Evolutionary conservation across 495 filamentous ascomycete genomes (phyloP), one percentile per base, ranked within the genome.

Genomic region (Neurospora sp.): DNA sequence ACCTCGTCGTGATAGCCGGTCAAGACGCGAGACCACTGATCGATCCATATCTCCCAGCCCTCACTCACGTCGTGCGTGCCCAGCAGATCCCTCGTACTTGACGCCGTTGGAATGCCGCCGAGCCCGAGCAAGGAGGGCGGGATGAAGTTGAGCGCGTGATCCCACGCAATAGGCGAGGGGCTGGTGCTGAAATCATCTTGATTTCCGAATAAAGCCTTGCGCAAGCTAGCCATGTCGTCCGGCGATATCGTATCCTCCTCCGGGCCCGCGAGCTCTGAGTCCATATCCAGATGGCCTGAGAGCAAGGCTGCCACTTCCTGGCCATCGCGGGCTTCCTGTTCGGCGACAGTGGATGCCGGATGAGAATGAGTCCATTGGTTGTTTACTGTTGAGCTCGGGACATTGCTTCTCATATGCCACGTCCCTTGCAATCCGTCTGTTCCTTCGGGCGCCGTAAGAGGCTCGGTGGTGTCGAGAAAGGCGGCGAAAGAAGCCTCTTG

Each of bases 1-100:
- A 95, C 90, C 72, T 93, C 90, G 79, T 94, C 90, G 40, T 89
- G 86, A 76, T 94, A 94, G 40, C 83, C 81, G 44, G 86, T 89
- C 75, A 93, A 84, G 3, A 92, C 87, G 44, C 81, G 80, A 12
- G 88, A 81, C 91, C 91, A 91, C 69, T 90, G 84, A 61, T 71
- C 76, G 65, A 84, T 76, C 86, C 85, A 87, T 7, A 82, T 71
- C 59, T 82, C 76, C 69, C 80, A 83, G 38, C 81, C 82, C 72
- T 87, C 86, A 7, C 79, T 76, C 10, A 76, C 45, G 70, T 81
- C 73, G 0, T 75, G 73, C 14, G 78, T 77, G 2, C 83, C 83
- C 68, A 86, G 77, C 71, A 61, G 14, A 61, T 61, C 53, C 5
- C 27, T 61, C 78, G 75, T n/a, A 73, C 69, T 38, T 70, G 41